These are phyloP conservation scores for Ogataea methylovora DNA, from an alignment of 805 yeast species.

Conservation along the genomic window DNA sequence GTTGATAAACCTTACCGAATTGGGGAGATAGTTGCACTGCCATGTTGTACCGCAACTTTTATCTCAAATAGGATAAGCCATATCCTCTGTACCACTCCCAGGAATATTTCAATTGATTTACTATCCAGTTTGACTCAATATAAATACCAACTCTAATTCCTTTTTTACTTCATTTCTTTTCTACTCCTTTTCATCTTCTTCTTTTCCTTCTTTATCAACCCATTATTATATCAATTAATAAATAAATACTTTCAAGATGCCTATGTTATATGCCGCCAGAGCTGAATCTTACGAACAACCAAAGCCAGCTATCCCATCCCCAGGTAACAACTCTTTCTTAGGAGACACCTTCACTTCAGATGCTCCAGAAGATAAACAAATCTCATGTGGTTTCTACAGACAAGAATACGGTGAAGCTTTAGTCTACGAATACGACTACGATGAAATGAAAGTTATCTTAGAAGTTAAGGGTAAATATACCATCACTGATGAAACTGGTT, in stretches of 20 bases:
- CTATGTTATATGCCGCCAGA: constrained; percentile 46
- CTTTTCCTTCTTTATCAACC: not conserved
- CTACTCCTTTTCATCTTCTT: not conserved
- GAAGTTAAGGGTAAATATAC: constrained; percentile 62
- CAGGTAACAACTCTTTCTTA: constrained; percentile 62
- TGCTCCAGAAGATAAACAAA: constrained; percentile 51
- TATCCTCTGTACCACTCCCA: not conserved
- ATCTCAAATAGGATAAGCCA: not conserved
- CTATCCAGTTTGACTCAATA: too few species aligned
- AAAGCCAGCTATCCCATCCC: constrained; percentile 55
- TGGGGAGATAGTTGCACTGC: too few species aligned
- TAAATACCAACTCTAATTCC: not conserved
- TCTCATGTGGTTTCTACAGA: constrained; percentile 61
- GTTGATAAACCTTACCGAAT: too few species aligned
- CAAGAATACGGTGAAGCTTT: constrained; percentile 64
- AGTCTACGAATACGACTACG: constrained; percentile 59
- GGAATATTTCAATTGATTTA: not conserved
- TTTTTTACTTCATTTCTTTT: not conserved
- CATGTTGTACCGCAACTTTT: too few species aligned
- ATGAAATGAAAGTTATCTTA: constrained; percentile 62
- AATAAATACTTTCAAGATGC: constrained; percentile 30
- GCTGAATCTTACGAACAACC: constrained; percentile 44
- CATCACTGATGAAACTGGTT: constrained; percentile 58
- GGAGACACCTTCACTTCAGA: constrained; percentile 60
- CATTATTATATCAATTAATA: not conserved